Evolutionary conservation across 1,284 basidiomycete genomes (phyloP), one percentile per base, ranked within the genome.

Genomic region (Puccinia horiana): DNA sequence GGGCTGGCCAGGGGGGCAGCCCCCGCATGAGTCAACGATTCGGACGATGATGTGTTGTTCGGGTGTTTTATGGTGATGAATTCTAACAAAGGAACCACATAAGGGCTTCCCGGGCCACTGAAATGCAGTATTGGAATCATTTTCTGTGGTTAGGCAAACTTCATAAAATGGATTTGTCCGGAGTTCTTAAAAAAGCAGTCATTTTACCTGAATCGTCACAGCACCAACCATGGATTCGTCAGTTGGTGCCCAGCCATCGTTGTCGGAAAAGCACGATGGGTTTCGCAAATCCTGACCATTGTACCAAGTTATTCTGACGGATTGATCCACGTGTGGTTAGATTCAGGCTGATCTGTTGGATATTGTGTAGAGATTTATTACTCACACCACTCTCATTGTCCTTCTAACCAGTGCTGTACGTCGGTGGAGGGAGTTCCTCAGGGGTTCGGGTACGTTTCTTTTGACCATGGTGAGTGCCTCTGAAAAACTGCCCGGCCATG

Each of bases 271-370:
- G 40, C 77, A 80, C 4, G 77, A 42, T 9, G 77, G 77, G 20
- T 72, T 26, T 1, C 72, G 77, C 5, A 80, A 44, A 72, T 80
- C 77, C 0, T 72, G 67, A 1, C 77, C 77, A 11, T 16, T 40
- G 37, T 80, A 80, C 77, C 77, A 80, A 61, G 77, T 80, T 40
- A 80, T 80, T 29, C 77, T 80, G 16, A 49, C 14, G 35, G 26
- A 54, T 29, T 9, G 2, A 44, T 52, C 23, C 4, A n/a, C 12
- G 35, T 32, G 20, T 2, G 14, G 26, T 73, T 54, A 73, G 35
- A 52, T 52, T 37, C 37, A 40, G 29, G 4, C 23, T 18, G n/a
- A 35, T 2, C 47, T 73, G 44, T 37, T 18, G 16, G 20, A 73
- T 16, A 32, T 73, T 8, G 0, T 37, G 26, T 4, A 23, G 23